Evolutionary conservation across 2,329 filamentous ascomycete genomes (phyloP), one percentile per base, ranked within the genome.

Genomic region (Clonostachys rhizophaga): DNA sequence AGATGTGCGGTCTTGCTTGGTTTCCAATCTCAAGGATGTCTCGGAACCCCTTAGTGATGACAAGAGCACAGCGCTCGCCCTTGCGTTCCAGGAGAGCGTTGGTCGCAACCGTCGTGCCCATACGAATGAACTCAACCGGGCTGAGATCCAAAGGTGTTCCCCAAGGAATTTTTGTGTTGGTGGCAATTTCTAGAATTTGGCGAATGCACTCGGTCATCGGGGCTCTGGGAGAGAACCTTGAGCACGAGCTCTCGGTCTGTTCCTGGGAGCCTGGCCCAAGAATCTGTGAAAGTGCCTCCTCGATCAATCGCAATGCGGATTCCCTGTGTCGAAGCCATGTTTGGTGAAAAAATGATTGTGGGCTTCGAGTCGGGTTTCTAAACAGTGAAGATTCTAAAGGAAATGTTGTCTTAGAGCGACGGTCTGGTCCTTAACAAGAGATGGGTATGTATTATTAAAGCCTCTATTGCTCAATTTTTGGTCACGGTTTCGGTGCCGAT

Each of bases 21-120:
- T 89, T 88, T 1, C 86, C 86, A 54, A 90, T 89, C 24, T 78
- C 75, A 6, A 89, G 67, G 52, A 84, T 84, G 57, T 90, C 86
- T 51, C 81, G 80, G 68, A 89, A 89, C 0, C 86, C 86, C 48
- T 81, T 83, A 2, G 84, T 89, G 1, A 86, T 83, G 3, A 90
- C 73, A 56, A 90, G 74, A 0, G 84, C 86, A 53, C 86, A 84
- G 36, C 76, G 75, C 55, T 88, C 84, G 20, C 86, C 86, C 60
- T 89, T 89, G 37, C 86, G 69, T 59, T 90, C 86, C 2, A 90
- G 67, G 14, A 90, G 66, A 2, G 86, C 86, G 61, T 90, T 90
- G 0, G 86, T 90, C 2, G 86, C 86, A 3, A 90, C 86, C 1
- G 86, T 90, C 1, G 86, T 90, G n/a, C 86, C 86, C 43, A 45